Base-by-base conservation (phyloP, 768 basidiomycete genomes). In the Lentinula sp. region DNA sequence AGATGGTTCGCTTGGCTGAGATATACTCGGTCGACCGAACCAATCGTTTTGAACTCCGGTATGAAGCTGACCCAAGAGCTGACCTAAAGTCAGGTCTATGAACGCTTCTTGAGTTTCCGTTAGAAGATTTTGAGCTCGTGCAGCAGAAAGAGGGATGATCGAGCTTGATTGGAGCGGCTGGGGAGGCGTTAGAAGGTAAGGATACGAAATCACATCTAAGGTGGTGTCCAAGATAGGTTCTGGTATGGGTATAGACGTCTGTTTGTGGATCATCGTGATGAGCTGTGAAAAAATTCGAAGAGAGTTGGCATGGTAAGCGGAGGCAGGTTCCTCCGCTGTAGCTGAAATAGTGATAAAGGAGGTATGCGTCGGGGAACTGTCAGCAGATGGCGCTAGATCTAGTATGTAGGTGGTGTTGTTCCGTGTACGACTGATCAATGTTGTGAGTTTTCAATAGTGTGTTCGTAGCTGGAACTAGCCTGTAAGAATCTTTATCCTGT, bases 11-110 rank as follows among this genome's bases (percentile, higher is more conserved):
- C 61, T 42, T n/a, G 75, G 71, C 21, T 67, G 70, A 5, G 62
- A 63, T 9, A 55, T 56, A 8, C 62, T 46, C 16, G 85, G 85
- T 3, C 76, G 65, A 3, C 89, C 89, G 64, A 84, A 91, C 84
- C 84, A 90, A 67, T 91, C 87, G 73, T 88, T 89, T 67, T 87
- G 85, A n/a, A 88, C 78, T 23, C 74, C 73, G 10, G 70, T 76
- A 66, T 91, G 89, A n/a, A 89, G 73, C 60, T 84, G 78, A 5
- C 81, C 82, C 40, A 91, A 78, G 65, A 82, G 76, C 37, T 76
- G 70, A 6, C 89, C 90, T 2, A 89, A 73, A 57, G 79, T 75
- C n/a, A 87, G 75, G 61, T 90, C 85, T 60, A 90, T 66, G 18
- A 78, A 71, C 3, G 78, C 66, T 3, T 69, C 69, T 48, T 84